Evolutionary conservation across 2,329 filamentous ascomycete genomes (phyloP).

Genomic region (Cercospora sp.): DNA sequence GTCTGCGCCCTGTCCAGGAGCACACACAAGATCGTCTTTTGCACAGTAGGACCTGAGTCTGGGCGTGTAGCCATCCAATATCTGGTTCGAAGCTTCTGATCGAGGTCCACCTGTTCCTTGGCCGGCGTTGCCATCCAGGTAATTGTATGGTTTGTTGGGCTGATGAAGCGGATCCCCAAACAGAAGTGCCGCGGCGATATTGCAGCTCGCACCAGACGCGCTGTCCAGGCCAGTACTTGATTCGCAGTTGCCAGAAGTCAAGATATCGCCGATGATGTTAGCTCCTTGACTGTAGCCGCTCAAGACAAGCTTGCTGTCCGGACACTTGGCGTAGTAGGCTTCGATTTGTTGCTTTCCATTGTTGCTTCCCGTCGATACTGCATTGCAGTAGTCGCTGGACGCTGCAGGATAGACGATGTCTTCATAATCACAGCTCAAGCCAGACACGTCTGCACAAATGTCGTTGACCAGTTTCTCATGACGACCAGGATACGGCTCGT

Average conservation of each 20-base stretch:
- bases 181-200: conserved; percentile 30
- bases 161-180: conserved; percentile 38
- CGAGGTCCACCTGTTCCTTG: conserved; percentile 36
- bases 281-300: conserved; percentile 48
- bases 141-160: conserved; percentile 35
- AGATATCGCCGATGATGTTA: conserved; percentile 36
- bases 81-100: conserved; percentile 33
- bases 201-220: conserved; percentile 24
- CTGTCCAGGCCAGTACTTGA: conserved; percentile 40
- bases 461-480: conserved; percentile 26
- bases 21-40: conserved; percentile 45
- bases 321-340: conserved; percentile 44
- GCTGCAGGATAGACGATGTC: conserved; percentile 25
- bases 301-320: conserved; percentile 45
- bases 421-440: conserved; percentile 27
- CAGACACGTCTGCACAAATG: conserved; percentile 26
- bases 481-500: conserved; percentile 27
- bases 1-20: conserved; percentile 34
- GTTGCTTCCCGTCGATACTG: conserved; percentile 41
- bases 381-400: conserved; percentile 40
- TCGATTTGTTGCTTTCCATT: conserved; percentile 44
- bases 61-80: conserved; percentile 30
- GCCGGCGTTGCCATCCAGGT: conserved; percentile 28
- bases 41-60: conserved; percentile 43
- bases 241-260: conserved; percentile 39